Conservation (phyloP, 176 grass and related monocot genomes). For the Bolboschoenus planiculmis region DNA sequence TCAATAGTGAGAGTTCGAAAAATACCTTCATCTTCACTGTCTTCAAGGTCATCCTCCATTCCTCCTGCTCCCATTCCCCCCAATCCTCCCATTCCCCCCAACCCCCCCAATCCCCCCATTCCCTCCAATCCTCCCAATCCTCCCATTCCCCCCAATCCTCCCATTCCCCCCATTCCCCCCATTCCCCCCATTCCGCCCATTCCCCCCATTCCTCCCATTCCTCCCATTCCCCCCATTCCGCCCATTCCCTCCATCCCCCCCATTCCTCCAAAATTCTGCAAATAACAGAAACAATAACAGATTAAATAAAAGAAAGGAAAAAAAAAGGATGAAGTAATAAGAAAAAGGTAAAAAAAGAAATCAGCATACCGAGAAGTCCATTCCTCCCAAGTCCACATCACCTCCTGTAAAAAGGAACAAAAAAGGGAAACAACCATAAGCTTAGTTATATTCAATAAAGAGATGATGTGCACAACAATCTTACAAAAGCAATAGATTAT, state of each 20-base stretch:
- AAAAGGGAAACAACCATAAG: neutral
- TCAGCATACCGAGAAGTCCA: slow-evolving; percentile 78
- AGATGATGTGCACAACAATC: neutral
- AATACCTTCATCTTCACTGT: slow-evolving; percentile 75
- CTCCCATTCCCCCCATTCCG: slow-evolving; percentile 28
- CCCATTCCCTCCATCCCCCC: slow-evolving; percentile 19
- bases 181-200: slow-evolving; percentile 23
- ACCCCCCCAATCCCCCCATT: slow-evolving; percentile 24
- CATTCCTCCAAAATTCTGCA: slow-evolving; percentile 70
- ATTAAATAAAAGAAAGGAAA: slow-evolving; percentile 14
- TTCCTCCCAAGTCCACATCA: slow-evolving; percentile 78
- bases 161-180: slow-evolving; percentile 38
- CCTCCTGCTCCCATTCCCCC: slow-evolving; percentile 43
- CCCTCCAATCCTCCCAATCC: slow-evolving; percentile 25
- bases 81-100: slow-evolving; percentile 27
- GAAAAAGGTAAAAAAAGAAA: neutral
- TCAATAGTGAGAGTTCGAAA: neutral
- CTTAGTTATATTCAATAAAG: neutral
- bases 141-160: slow-evolving; percentile 17
- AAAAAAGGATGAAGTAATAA: neutral
- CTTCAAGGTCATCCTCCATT: slow-evolving; percentile 63
- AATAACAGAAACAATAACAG: slow-evolving; percentile 20
- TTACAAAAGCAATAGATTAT: neutral
- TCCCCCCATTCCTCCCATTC: slow-evolving; percentile 21
- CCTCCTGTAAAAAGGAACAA: slow-evolving; percentile 24